A percentile compares a stretch with the other conserved stretches of the same genome.
phyloP scores from a whole-genome alignment of 331 rosid species.

The Saraca asoca region DNA sequence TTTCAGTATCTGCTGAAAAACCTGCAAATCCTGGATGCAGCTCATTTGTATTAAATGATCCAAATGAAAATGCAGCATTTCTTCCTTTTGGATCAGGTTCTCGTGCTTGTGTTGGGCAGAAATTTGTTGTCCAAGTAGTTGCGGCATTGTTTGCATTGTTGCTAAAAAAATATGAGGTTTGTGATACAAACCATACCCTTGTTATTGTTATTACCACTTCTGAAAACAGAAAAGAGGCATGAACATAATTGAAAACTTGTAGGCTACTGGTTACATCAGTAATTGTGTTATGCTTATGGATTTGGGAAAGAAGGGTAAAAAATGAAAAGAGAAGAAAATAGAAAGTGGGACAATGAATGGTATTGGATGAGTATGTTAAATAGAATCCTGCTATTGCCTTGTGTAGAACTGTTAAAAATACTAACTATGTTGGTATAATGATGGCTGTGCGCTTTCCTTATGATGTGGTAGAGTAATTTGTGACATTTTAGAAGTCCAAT shows the following conservation, averaged over 20 bases:
- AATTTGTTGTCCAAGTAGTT: slow-evolving; percentile 59
- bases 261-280: background rate
- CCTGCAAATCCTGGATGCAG: slow-evolving; percentile 27
- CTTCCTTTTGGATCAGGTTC: slow-evolving; percentile 80
- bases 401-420: no score
- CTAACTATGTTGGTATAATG: no score
- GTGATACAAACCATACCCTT: slow-evolving; percentile 25
- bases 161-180: slow-evolving; percentile 64
- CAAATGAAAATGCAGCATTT: slow-evolving; percentile 60
- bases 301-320: background rate
- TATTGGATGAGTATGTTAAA: background rate
- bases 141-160: slow-evolving; percentile 59
- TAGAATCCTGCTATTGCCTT: no score
- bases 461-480: background rate
- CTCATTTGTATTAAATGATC: slow-evolving; percentile 58
- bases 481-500: background rate
- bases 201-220: slow-evolving; percentile 20
- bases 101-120: slow-evolving; percentile 82
- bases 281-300: background rate
- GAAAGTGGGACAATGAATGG: slow-evolving; percentile 8
- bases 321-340: background rate
- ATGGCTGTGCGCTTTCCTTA: background rate
- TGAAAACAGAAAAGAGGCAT: background rate
- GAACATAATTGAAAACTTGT: slow-evolving; percentile 12
- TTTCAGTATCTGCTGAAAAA: slow-evolving; percentile 47